Evolutionary conservation across 2,329 filamentous ascomycete species (phyloP), one percentile per base, ranked within the genome.

Genomic region (Beauveria scarabaeidicola): DNA sequence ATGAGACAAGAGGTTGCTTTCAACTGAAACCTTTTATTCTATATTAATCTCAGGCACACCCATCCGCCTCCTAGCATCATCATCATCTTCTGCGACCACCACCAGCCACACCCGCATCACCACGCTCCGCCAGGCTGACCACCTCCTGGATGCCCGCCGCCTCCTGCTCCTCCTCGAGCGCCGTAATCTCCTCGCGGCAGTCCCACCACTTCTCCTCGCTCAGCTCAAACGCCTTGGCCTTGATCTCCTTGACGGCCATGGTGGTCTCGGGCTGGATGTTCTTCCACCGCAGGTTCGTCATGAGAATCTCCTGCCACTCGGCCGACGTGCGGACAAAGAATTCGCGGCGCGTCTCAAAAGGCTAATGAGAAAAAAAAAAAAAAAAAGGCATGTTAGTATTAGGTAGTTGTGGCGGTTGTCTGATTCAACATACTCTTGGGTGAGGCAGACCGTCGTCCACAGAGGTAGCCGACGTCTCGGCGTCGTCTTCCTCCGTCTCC

Each of bases 181-280:
- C 88, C 58, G 87, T 88, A 65, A 99, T 89, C 75, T 97, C 93
- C 76, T 99, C 94, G 67, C 94, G 83, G 70, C 88, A 91, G 78
- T 97, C 94, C 94, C 94, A 99, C 94, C 94, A 99, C 73, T 96
- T 96, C 75, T 92, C 89, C 74, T 99, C 94, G 44, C 92, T 92
- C 64, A 91, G 81, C 69, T 91, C 88, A 71, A 97, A 99, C 1
- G 91, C 94, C 70, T 85, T 86, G 68, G 92, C 88, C 72, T 96
- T 91, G 68, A 97, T 86, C 77, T 97, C 94, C 78, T 99, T 99
- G 69, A 95, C 78, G 0, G 84, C 80, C 64, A 90, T 81, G 44
- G 84, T 81, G 44, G 84, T 81, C 71, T 89, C 88, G 3, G 83
- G 81, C 64, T 85, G 82, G 48, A 84, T 77, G 38, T 83, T 83